Conservation (phyloP, 345 rosid species). For the Atalantia buxifolia region DNA sequence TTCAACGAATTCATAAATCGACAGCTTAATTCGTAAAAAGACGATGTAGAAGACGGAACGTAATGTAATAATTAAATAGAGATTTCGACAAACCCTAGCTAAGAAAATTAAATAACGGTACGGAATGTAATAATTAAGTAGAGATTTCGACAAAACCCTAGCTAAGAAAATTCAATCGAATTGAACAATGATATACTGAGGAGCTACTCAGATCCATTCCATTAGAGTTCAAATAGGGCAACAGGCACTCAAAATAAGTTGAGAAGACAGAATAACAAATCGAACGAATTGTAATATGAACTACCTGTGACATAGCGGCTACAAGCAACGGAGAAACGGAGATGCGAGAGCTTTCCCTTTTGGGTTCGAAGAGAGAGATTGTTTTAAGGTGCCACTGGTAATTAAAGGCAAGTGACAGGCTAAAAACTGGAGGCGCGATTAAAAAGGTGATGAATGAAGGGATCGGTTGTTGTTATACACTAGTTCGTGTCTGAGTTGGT, state of each 20-base stretch:
- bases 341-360: neutral
- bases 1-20: neutral
- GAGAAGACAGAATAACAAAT: neutral
- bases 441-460: neutral
- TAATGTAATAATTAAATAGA: neutral
- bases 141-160: neutral
- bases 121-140: neutral
- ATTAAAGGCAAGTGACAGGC: neutral
- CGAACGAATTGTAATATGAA: neutral
- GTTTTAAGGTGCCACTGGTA: neutral
- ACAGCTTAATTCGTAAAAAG: neutral
- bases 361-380: neutral
- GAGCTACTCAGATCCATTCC: neutral
- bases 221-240: neutral
- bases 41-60: neutral
- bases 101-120: neutral
- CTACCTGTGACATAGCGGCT: conserved; percentile 50
- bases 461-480: neutral
- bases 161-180: neutral
- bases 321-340: neutral
- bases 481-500: neutral
- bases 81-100: neutral
- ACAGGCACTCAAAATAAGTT: neutral
- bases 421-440: neutral
- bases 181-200: neutral